These are phyloP conservation scores for Tylopilus subfusipes DNA, from an alignment of 768 basidiomycete genomes.

Conservation along the genomic window DNA sequence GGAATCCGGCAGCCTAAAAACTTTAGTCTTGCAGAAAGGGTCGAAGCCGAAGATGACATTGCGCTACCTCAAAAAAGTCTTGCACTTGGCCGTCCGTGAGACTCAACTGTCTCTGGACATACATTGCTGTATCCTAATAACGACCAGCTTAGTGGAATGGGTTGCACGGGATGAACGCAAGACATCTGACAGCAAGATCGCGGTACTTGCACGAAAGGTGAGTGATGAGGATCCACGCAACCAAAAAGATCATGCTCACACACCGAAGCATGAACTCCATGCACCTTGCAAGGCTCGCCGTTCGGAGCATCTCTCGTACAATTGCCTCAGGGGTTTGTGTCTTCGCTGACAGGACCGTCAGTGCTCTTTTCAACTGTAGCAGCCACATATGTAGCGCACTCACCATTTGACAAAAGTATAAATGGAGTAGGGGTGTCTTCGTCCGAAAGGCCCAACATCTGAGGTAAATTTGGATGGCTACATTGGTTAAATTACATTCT, in stretches of 20 bases:
- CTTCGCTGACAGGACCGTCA: constrained; percentile 33
- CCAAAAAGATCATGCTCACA: constrained; percentile 18
- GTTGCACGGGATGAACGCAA: background rate
- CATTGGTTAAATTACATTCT: background rate
- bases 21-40: background rate
- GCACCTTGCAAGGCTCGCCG: constrained; percentile 37
- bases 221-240: background rate
- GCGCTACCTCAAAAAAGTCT: constrained; percentile 44
- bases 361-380: background rate
- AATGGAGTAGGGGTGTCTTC: constrained; percentile 46
- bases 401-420: constrained; percentile 50
- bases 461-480: constrained; percentile 52
- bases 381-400: background rate
- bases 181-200: constrained; percentile 35
- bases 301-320: constrained; percentile 35
- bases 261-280: constrained; percentile 34
- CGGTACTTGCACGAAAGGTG: constrained; percentile 33
- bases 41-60: background rate
- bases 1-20: constrained; percentile 37
- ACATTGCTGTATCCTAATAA: constrained; percentile 41
- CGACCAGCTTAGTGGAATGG: background rate
- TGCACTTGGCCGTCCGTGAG: constrained; percentile 40
- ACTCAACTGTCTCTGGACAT: constrained; percentile 40
- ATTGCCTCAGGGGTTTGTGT: constrained; percentile 41
- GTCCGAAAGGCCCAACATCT: constrained; percentile 49